These are phyloP conservation scores for Plenodomus tracheiphilus DNA, from an alignment of 2,329 filamentous ascomycete genomes.

Conservation along the genomic window DNA sequence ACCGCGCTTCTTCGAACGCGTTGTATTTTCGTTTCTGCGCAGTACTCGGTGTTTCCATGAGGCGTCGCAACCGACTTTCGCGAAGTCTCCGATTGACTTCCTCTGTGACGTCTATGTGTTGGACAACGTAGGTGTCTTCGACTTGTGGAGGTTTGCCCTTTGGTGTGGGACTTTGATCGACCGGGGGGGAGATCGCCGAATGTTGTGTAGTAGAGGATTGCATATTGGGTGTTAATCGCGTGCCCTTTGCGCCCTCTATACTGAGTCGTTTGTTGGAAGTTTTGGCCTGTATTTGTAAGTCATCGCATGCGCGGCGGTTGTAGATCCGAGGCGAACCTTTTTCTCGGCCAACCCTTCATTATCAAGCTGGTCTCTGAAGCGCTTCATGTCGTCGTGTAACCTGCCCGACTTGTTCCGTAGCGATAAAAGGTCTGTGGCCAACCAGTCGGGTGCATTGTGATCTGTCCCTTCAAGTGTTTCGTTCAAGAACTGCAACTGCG, in stretches of 20 bases:
- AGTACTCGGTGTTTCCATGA: conserved; percentile 38
- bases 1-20: conserved; percentile 23
- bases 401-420: conserved; percentile 38
- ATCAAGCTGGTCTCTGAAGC: conserved; percentile 34
- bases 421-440: conserved; percentile 39
- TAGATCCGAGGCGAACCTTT: conserved; percentile 17
- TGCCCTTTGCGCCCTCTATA: conserved; percentile 24
- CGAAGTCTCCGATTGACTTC: conserved; percentile 37
- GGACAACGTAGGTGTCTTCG: conserved; percentile 23
- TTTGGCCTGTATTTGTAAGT: conserved; percentile 17
- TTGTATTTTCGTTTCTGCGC: conserved; percentile 41
- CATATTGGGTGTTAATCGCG: conserved; percentile 2
- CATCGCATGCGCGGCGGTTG: background rate
- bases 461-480: conserved; percentile 39
- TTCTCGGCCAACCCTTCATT: conserved; percentile 29
- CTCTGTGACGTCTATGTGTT: conserved; percentile 38
- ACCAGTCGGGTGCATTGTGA: conserved; percentile 41
- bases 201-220: conserved; percentile 11
- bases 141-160: conserved; percentile 14
- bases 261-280: conserved; percentile 34
- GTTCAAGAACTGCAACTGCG: conserved; percentile 35
- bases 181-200: conserved; percentile 17
- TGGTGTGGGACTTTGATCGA: conserved; percentile 17
- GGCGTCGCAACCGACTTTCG: conserved; percentile 32
- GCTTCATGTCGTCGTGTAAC: conserved; percentile 40